These are phyloP conservation scores for Beauveria caledonica DNA, from an alignment of 2,329 filamentous ascomycete genomes.

Conservation along the genomic window DNA sequence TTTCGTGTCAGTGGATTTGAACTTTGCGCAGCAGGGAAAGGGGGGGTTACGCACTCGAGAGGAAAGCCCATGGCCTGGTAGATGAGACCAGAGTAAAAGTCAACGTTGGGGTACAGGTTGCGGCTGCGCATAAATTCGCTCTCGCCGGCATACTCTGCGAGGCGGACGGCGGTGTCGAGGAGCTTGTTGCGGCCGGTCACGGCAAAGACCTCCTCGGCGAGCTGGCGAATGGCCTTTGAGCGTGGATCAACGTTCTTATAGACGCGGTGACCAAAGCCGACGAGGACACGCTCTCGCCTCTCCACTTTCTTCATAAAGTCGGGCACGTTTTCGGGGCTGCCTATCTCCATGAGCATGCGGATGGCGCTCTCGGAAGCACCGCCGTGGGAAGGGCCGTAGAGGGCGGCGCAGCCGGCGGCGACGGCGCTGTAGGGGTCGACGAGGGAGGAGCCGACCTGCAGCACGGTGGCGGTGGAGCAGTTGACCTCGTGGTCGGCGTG, in stretches of 20 bases:
- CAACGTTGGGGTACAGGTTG: constrained; percentile 43
- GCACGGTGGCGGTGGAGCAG: constrained; percentile 45
- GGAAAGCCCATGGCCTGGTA: constrained; percentile 47
- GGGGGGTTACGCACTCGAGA: constrained; percentile 27
- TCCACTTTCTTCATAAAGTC: constrained; percentile 42
- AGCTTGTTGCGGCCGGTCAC: constrained; percentile 43
- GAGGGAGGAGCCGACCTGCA: constrained; percentile 48
- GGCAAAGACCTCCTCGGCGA: constrained; percentile 41
- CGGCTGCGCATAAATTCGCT: constrained; percentile 40
- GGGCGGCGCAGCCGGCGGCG: constrained; percentile 41
- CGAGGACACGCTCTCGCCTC: constrained; percentile 40
- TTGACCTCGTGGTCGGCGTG: constrained; percentile 54
- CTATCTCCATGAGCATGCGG: constrained; percentile 44
- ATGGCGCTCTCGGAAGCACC: constrained; percentile 52
- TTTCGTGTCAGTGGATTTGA: constrained; percentile 3
- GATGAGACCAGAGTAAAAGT: constrained; percentile 44
- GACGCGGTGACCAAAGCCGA: constrained; percentile 47
- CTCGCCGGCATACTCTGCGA: constrained; percentile 37
- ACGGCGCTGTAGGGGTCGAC: constrained; percentile 49
- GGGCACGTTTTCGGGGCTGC: constrained; percentile 41
- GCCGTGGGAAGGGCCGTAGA: constrained; percentile 50
- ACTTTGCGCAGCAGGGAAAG: background rate
- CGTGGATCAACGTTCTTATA: constrained; percentile 48
- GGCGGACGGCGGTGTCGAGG: constrained; percentile 38
- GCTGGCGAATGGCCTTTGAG: constrained; percentile 38